Evolutionary conservation across 148 eudicot genomes (phyloP).

Genomic region (Dianthus caryophyllus): DNA sequence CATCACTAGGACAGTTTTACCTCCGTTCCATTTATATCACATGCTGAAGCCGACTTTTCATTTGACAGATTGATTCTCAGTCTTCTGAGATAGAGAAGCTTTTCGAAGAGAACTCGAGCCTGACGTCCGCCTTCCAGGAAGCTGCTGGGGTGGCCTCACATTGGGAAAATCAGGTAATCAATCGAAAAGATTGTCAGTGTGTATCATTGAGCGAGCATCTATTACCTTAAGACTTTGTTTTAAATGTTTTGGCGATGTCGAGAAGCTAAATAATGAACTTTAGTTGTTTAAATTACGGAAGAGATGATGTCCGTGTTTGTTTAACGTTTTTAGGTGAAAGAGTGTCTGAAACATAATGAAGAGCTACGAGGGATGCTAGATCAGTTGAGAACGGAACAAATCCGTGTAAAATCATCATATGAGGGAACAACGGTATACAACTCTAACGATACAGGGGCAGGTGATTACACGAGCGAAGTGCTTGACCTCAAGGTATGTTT

Average conservation of each 20-base stretch:
- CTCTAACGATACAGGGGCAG: slow-evolving; percentile 21
- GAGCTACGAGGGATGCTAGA: slow-evolving; percentile 80
- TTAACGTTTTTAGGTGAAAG: slow-evolving; percentile 62
- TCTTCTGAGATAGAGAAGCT: slow-evolving; percentile 93
- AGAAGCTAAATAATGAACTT: neutral
- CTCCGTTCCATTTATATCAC: no score
- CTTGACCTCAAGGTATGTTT: slow-evolving; percentile 64
- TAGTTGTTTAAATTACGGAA: neutral
- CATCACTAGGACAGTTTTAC: no score
- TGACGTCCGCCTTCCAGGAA: slow-evolving; percentile 76
- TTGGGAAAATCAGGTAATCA: slow-evolving; percentile 87
- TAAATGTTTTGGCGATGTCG: neutral
- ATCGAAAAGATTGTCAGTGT: no score
- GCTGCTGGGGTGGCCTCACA: slow-evolving; percentile 55
- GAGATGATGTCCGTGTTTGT: neutral
- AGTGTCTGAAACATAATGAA: slow-evolving; percentile 77
- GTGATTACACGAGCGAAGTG: slow-evolving; percentile 41
- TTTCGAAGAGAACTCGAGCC: slow-evolving; percentile 81
- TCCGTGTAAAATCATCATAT: slow-evolving; percentile 31
- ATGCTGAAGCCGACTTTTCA: slow-evolving; percentile 20
- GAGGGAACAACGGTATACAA: slow-evolving; percentile 23
- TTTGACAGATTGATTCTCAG: slow-evolving; percentile 84
- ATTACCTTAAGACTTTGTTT: neutral
- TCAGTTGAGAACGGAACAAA: slow-evolving; percentile 61
- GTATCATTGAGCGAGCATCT: neutral